These are phyloP conservation scores for Pseudozyma sp. DNA, from an alignment of 1,284 basidiomycete species.

Conservation along the genomic window DNA sequence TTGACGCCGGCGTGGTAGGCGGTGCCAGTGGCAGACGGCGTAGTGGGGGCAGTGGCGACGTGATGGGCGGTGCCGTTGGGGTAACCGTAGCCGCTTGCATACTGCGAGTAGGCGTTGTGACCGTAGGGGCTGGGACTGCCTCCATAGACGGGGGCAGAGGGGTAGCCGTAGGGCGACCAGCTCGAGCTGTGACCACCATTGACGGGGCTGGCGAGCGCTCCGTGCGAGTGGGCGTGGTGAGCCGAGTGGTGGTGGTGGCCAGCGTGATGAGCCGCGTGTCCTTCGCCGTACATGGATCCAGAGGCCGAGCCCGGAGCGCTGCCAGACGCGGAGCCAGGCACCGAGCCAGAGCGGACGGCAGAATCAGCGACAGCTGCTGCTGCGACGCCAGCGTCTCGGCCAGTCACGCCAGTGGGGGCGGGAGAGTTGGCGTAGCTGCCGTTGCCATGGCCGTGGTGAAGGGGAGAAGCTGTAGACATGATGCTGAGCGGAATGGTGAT, in stretches of 20 bases:
- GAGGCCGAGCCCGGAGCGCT: slow-evolving; percentile 51
- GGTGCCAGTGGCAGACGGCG: slow-evolving; percentile 41
- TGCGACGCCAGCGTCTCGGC: slow-evolving; percentile 40
- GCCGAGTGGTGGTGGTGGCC: slow-evolving; percentile 45
- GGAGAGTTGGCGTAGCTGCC: slow-evolving; percentile 52
- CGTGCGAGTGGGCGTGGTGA: slow-evolving; percentile 44
- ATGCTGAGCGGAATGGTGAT: slow-evolving; percentile 1
- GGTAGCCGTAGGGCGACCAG: slow-evolving; percentile 55
- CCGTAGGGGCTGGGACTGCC: slow-evolving; percentile 51
- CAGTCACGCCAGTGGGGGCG: slow-evolving; percentile 37
- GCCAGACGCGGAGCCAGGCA: slow-evolving; percentile 44
- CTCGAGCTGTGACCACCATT: slow-evolving; percentile 48
- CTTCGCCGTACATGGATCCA: slow-evolving; percentile 51
- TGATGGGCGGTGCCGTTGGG: slow-evolving; percentile 43
- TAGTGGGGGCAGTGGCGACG: slow-evolving; percentile 46
- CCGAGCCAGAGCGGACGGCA: slow-evolving; percentile 46
- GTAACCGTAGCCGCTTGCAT: slow-evolving; percentile 51
- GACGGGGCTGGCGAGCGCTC: slow-evolving; percentile 44
- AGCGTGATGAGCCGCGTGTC: slow-evolving; percentile 33
- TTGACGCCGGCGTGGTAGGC: slow-evolving; percentile 46
- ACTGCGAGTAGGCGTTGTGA: slow-evolving; percentile 54
- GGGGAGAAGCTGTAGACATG: slow-evolving; percentile 54
- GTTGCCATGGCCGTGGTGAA: slow-evolving; percentile 52
- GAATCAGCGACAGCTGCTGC: slow-evolving; percentile 43
- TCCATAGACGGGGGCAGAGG: slow-evolving; percentile 48